A percentile compares a stretch with the other conserved stretches of the same genome.
These are phyloP conservation scores for Fragosphaeria purpurea DNA, from an alignment of 2,329 filamentous ascomycete genomes.

Conservation along the genomic window DNA sequence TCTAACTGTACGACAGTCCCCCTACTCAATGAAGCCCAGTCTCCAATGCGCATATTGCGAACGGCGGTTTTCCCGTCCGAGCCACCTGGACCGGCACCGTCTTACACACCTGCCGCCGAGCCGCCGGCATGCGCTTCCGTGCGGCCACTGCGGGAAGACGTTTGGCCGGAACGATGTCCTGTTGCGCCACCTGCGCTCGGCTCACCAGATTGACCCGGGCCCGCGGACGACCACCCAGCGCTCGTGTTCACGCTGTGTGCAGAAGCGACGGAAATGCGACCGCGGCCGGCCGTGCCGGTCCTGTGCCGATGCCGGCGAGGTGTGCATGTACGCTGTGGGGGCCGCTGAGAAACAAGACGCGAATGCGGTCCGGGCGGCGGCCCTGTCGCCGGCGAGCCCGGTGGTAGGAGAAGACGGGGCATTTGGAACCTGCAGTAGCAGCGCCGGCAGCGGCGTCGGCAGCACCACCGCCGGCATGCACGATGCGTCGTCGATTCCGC, in stretches of 20 bases:
- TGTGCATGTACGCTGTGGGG: conserved; percentile 9
- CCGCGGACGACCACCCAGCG: conserved; percentile 14
- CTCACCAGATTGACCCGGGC: conserved; percentile 14
- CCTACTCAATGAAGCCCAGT: conserved; percentile 22
- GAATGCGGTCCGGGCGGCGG: too few relatives aligned
- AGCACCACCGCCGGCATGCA: too few relatives aligned
- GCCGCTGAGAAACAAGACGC: not conserved
- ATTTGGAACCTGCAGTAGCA: too few relatives aligned
- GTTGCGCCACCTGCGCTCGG: conserved; percentile 18
- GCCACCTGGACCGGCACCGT: conserved; percentile 19
- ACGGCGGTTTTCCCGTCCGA: conserved; percentile 16
- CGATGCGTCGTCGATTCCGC: too few relatives aligned
- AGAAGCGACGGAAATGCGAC: conserved; percentile 18
- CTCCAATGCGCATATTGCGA: conserved; percentile 15
- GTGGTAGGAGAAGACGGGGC: too few relatives aligned
- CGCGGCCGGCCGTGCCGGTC: conserved; percentile 15
- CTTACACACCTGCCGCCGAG: conserved; percentile 17
- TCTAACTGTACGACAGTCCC: too few relatives aligned
- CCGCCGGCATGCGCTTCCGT: conserved; percentile 14
- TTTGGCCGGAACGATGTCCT: conserved; percentile 19
- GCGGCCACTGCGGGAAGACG: conserved; percentile 15
- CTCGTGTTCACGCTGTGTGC: conserved; percentile 20
- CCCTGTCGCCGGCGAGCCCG: too few relatives aligned
- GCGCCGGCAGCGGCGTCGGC: too few relatives aligned
- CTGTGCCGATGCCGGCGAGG: conserved; percentile 11